These are phyloP conservation scores for Mycena maculata DNA, from an alignment of 768 basidiomycete species.

Conservation along the genomic window DNA sequence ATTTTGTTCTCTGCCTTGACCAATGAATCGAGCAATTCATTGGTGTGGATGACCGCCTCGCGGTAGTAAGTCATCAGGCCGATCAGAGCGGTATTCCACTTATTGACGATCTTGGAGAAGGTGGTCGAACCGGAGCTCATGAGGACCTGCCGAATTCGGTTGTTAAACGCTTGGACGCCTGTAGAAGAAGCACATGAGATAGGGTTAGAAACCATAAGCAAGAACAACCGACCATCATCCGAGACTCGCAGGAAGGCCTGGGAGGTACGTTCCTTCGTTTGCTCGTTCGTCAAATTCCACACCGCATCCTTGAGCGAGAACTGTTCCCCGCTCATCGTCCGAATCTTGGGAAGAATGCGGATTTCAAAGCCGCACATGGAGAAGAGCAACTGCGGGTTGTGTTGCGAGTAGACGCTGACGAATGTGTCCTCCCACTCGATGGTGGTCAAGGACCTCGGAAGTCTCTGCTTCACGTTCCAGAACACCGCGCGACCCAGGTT, in stretches of 20 bases:
- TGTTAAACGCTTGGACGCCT: constrained; percentile 97
- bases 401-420: constrained; percentile 95
- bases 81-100: constrained; percentile 96
- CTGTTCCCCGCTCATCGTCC: constrained; percentile 95
- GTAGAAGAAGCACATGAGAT: constrained; percentile 27
- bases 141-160: constrained; percentile 93
- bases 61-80: constrained; percentile 98
- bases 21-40: constrained; percentile 93
- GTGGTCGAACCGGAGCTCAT: constrained; percentile 99
- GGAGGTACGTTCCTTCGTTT: constrained; percentile 96
- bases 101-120: constrained; percentile 99
- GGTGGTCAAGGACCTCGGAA: constrained; percentile 95
- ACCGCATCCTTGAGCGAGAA: constrained; percentile 97
- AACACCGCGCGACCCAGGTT: constrained; percentile 98
- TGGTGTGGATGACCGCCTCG: constrained; percentile 97
- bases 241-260: constrained; percentile 98
- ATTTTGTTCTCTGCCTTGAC: constrained; percentile 99
- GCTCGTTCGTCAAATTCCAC: constrained; percentile 97
- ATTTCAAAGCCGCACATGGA: constrained; percentile 99
- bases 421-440: constrained; percentile 99
- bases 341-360: constrained; percentile 95
- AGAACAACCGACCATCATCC: constrained; percentile 74
- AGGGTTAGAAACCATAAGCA: background rate
- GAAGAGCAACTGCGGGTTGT: constrained; percentile 97
- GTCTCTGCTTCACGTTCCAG: constrained; percentile 98